Percentiles rank a stretch among this genome's conserved stretches.
Conservation (phyloP, 208 protist genomes). For the Crithidia thermophila region DNA sequence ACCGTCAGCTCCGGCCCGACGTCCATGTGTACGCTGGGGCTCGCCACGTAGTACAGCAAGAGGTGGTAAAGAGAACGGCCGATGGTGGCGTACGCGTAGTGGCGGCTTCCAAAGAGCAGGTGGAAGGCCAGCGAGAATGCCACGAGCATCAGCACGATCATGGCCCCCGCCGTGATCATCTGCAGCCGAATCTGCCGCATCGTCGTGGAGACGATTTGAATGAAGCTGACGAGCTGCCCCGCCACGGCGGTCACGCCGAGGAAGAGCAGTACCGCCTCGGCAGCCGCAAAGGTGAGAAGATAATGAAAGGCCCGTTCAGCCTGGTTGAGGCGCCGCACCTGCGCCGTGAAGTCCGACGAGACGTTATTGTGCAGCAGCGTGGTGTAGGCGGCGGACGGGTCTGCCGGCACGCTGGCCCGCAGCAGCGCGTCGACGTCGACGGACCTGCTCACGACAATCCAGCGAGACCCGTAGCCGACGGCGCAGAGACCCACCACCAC, state of each 20-base stretch:
- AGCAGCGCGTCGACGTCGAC: neutral
- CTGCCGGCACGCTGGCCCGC: neutral
- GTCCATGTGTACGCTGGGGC: neutral
- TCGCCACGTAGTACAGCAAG: slow-evolving; percentile 5
- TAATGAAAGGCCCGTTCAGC: slow-evolving; percentile 2
- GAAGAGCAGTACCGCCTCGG: slow-evolving; percentile 11
- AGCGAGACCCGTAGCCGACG: slow-evolving; percentile 11
- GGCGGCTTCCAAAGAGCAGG: slow-evolving; percentile 23
- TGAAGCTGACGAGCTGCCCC: neutral
- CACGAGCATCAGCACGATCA: slow-evolving; percentile 11
- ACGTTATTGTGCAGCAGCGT: neutral
- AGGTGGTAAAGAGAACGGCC: slow-evolving; percentile 1
- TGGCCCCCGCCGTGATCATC: neutral
- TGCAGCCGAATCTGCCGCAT: slow-evolving; percentile 13
- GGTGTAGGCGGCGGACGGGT: neutral
- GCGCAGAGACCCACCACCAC: slow-evolving; percentile 7
- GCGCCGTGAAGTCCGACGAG: neutral
- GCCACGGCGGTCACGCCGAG: neutral
- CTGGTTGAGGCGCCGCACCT: neutral
- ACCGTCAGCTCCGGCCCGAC: neutral
- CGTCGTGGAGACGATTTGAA: slow-evolving; percentile 2
- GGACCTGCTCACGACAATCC: slow-evolving; percentile 5
- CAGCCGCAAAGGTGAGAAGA: neutral
- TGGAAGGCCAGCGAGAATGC: slow-evolving; percentile 24
- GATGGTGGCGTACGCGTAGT: slow-evolving; percentile 6